A percentile compares a stretch with the other conserved stretches of the same genome.
Evolutionary conservation across 2,329 filamentous ascomycete species (phyloP).

Genomic region (Davidsoniella eucalypti): DNA sequence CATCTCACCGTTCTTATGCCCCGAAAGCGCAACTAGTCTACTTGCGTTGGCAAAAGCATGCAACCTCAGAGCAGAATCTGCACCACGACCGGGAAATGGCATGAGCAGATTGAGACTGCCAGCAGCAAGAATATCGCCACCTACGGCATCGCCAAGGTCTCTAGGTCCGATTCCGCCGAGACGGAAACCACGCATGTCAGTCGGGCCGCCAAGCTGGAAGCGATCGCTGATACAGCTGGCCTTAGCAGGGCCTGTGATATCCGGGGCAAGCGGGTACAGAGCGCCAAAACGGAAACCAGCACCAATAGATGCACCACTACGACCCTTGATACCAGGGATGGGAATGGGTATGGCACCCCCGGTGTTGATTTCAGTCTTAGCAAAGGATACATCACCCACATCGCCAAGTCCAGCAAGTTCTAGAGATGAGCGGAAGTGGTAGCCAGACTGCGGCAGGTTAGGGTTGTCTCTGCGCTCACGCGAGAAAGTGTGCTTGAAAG

Average conservation of each 20-base stretch:
- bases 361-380: constrained; percentile 76
- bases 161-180: constrained; percentile 77
- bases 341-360: constrained; percentile 59
- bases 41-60: constrained; percentile 89
- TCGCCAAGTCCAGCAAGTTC: constrained; percentile 81
- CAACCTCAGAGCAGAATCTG: constrained; percentile 68
- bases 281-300: constrained; percentile 67
- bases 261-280: constrained; percentile 59
- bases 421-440: constrained; percentile 58
- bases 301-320: constrained; percentile 67
- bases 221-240: constrained; percentile 81
- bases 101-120: constrained; percentile 74
- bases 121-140: constrained; percentile 83
- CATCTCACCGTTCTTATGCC: constrained; percentile 30
- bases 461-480: constrained; percentile 71
- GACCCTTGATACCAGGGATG: constrained; percentile 48
- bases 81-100: constrained; percentile 65
- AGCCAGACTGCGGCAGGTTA: constrained; percentile 67
- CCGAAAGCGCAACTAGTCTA: constrained; percentile 57
- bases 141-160: constrained; percentile 71
- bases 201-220: constrained; percentile 86
- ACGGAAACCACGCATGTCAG: constrained; percentile 86
- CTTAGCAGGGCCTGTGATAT: constrained; percentile 32
- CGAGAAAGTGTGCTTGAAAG: constrained; percentile 64
- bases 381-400: constrained; percentile 78